These are phyloP conservation scores for Baudoinia panamericana DNA, from an alignment of 495 filamentous ascomycete species.

Conservation along the genomic window DNA sequence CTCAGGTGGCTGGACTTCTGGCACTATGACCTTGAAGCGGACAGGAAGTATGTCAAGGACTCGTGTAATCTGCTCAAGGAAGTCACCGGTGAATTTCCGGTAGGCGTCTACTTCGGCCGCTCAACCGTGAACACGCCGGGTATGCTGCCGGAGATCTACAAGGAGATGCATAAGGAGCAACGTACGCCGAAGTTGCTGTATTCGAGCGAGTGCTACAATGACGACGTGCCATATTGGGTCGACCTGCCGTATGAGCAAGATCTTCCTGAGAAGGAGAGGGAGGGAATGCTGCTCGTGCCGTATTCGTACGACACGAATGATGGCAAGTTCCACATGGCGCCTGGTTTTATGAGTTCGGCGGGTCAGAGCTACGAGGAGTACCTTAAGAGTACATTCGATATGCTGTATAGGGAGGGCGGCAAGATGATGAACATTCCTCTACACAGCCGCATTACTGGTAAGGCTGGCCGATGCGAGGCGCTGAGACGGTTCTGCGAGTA, in stretches of 20 bases:
- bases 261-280: conserved; percentile 19
- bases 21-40: conserved; percentile 22
- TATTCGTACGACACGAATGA: conserved; percentile 22
- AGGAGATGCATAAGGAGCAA: conserved; percentile 19
- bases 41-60: conserved; percentile 26
- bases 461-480: conserved; percentile 24
- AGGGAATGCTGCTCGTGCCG: conserved; percentile 25
- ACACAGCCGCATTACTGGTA: conserved; percentile 25
- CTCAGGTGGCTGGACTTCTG: conserved; percentile 27
- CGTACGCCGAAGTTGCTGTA: conserved; percentile 21
- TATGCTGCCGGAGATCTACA: conserved; percentile 19
- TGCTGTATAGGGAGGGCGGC: conserved; percentile 25
- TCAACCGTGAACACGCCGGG: conserved; percentile 25
- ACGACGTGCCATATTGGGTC: conserved; percentile 28
- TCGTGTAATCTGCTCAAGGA: conserved; percentile 20
- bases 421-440: conserved; percentile 29
- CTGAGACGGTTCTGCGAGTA: conserved; percentile 26
- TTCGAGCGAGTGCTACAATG: conserved; percentile 24
- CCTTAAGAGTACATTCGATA: conserved; percentile 25
- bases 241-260: conserved; percentile 23
- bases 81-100: conserved; percentile 24
- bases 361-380: conserved; percentile 24
- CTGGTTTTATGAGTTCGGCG: conserved; percentile 16
- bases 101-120: conserved; percentile 26
- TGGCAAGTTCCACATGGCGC: conserved; percentile 28